These are phyloP conservation scores for Vitis hybrid DNA, from an alignment of 177 flowering plant species.

Conservation along the genomic window DNA sequence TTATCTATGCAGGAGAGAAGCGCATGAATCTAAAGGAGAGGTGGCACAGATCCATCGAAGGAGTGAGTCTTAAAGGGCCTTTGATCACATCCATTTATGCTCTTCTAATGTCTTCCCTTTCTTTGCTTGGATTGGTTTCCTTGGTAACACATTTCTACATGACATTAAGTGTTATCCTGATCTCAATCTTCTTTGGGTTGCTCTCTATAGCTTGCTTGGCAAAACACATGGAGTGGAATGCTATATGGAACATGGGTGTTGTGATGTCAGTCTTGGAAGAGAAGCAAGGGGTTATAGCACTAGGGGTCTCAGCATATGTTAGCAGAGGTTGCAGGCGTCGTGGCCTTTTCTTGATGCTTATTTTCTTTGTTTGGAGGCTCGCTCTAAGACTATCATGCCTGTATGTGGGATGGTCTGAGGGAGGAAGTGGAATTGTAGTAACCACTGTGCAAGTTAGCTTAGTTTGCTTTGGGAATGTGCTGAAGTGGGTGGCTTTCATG, in stretches of 20 bases:
- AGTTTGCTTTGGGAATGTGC: too few relatives aligned
- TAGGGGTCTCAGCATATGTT: conserved; percentile 19
- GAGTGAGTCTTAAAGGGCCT: conserved; percentile 15
- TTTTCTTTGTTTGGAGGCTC: conserved; percentile 11
- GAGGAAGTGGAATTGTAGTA: too few relatives aligned
- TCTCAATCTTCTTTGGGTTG: neutral
- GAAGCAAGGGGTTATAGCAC: conserved; percentile 18
- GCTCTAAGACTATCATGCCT: too few relatives aligned
- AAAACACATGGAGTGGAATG: conserved; percentile 25
- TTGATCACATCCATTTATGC: conserved; percentile 25
- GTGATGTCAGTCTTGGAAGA: conserved; percentile 24
- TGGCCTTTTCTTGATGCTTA: conserved; percentile 10
- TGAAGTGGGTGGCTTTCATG: too few relatives aligned
- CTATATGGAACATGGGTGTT: conserved; percentile 27
- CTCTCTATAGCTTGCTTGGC: conserved; percentile 5
- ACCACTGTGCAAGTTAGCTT: too few relatives aligned
- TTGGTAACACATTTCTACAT: neutral
- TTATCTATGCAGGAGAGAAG: conserved; percentile 15
- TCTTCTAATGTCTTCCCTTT: conserved; percentile 16
- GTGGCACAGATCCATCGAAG: conserved; percentile 4
- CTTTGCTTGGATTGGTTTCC: conserved; percentile 14
- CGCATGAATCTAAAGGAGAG: conserved; percentile 8
- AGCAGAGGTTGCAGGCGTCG: conserved; percentile 21
- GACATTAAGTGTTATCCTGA: neutral
- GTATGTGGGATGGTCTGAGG: too few relatives aligned